phyloP scores from a whole-genome alignment of 257 asterid genomes.

The Petunia secreta region DNA sequence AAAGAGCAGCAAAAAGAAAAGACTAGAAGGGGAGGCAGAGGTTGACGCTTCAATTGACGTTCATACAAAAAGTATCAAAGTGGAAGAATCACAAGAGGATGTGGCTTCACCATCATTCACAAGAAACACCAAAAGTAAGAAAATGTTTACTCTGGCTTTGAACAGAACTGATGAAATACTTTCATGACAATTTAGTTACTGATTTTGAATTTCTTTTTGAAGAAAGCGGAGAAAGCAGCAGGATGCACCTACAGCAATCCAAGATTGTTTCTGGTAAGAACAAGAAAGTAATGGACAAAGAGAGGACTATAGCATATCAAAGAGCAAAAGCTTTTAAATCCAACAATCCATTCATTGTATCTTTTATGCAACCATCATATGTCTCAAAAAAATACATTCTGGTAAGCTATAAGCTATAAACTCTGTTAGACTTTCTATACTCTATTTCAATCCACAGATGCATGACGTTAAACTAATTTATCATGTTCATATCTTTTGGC shows the following conservation, averaged over 20 bases:
- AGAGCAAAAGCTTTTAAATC: slow-evolving; percentile 26
- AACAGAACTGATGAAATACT: too few relatives aligned
- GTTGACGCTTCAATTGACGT: slow-evolving; percentile 27
- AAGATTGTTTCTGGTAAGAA: background rate
- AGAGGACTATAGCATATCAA: slow-evolving; percentile 4
- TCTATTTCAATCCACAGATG: background rate
- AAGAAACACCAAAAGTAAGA: too few relatives aligned
- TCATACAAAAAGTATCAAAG: background rate
- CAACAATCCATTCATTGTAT: slow-evolving; percentile 16
- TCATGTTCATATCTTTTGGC: slow-evolving; percentile 2
- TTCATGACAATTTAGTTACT: background rate
- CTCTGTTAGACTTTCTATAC: background rate
- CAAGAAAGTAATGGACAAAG: background rate
- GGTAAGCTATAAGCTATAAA: background rate
- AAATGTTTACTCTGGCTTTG: background rate
- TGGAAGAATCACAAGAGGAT: background rate
- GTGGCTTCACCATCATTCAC: too few relatives aligned
- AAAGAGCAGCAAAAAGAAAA: background rate
- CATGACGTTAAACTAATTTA: background rate
- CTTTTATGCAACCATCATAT: slow-evolving; percentile 12
- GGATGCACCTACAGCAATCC: slow-evolving; percentile 14
- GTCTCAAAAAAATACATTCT: background rate
- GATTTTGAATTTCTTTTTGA: background rate
- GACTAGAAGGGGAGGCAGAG: background rate
- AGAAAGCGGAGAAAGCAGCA: background rate